Conservation (phyloP, 495 filamentous ascomycete genomes). For the Margaritispora aquatica region DNA sequence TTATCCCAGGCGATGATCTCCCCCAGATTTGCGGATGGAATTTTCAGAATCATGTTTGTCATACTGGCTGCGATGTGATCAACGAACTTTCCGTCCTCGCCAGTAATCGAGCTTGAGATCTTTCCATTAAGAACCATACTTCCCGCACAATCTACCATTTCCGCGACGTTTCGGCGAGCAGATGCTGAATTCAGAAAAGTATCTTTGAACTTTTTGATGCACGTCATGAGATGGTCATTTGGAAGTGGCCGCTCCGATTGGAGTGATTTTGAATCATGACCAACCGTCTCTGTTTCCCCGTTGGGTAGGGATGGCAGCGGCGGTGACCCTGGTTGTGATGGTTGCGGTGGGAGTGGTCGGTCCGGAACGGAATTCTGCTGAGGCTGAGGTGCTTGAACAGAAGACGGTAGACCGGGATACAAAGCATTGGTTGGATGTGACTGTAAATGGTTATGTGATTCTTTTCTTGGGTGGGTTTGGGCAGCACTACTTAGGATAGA, state of each 20-base stretch:
- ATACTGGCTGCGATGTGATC: constrained; percentile 16
- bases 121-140: constrained; percentile 18
- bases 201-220: constrained; percentile 17
- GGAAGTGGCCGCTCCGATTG: background rate
- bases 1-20: background rate
- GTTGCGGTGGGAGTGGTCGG: background rate
- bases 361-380: too few species aligned
- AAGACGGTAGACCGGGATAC: too few species aligned
- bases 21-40: constrained; percentile 13
- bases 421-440: too few species aligned
- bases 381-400: background rate
- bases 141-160: constrained; percentile 20
- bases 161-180: constrained; percentile 11
- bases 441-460: too few species aligned
- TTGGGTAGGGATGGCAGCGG: background rate
- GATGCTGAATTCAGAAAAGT: constrained; percentile 9
- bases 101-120: constrained; percentile 9
- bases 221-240: background rate
- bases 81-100: constrained; percentile 11
- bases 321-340: background rate
- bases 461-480: too few species aligned
- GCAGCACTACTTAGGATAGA: too few species aligned
- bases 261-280: too few species aligned
- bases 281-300: background rate
- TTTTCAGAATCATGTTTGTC: constrained; percentile 9